Evolutionary conservation across 441 rosid species (phyloP).

Genomic region (Pelargonium australe): DNA sequence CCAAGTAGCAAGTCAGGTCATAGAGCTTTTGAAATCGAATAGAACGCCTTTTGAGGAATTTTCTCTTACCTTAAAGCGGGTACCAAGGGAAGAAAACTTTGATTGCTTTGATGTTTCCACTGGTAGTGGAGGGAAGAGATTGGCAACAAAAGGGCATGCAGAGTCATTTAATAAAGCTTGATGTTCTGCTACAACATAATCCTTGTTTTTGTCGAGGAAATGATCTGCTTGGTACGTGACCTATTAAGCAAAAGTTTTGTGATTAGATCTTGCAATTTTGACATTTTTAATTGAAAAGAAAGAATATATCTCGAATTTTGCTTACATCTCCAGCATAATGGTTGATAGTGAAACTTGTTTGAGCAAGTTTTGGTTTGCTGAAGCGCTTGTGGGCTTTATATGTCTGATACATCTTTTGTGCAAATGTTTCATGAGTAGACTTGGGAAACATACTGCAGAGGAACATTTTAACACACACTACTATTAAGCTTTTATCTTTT

Average conservation of each 20-base stretch:
- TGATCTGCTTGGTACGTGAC: conserved; percentile 86
- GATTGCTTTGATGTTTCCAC: conserved; percentile 94
- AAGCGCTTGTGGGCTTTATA: conserved; percentile 90
- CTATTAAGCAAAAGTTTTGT: conserved; percentile 34
- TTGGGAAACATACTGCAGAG: conserved; percentile 92
- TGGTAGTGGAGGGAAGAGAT: conserved; percentile 83
- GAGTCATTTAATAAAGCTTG: conserved; percentile 91
- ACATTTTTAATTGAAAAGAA: not conserved
- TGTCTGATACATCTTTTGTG: conserved; percentile 97
- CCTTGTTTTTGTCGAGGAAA: conserved; percentile 99
- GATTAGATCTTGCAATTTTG: conserved; percentile 16
- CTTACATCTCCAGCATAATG: conserved; percentile 99
- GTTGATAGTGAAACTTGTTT: conserved; percentile 84
- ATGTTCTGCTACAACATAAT: conserved; percentile 99
- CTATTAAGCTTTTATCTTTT: conserved; percentile 7
- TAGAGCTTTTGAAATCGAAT: conserved; percentile 14
- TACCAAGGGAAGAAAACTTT: conserved; percentile 96
- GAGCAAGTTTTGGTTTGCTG: conserved; percentile 96
- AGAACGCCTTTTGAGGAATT: conserved; percentile 11
- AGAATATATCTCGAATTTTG: conserved; percentile 5
- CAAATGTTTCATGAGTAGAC: conserved; percentile 99
- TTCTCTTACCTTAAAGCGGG: conserved; percentile 84
- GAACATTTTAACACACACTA: conserved; percentile 25
- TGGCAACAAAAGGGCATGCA: conserved; percentile 65
- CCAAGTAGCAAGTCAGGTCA: conserved; percentile 21